These are phyloP conservation scores for Melastoma candidum DNA, from an alignment of 441 rosid genomes.

Conservation along the genomic window DNA sequence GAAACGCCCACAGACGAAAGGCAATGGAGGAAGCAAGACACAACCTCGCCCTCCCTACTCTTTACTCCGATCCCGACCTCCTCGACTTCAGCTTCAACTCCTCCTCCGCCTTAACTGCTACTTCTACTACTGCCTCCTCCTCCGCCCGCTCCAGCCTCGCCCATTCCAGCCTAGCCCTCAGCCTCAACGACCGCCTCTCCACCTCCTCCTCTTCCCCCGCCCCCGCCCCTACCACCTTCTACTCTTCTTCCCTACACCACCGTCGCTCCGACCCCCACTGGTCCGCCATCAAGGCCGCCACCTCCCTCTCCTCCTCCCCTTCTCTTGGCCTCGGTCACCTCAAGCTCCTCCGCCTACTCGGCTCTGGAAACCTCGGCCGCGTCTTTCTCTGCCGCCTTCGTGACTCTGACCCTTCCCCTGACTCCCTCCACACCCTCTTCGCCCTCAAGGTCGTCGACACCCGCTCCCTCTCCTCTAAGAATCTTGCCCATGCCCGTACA, in stretches of 20 bases:
- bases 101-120: slow-evolving; percentile 16
- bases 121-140: slow-evolving; percentile 34
- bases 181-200: slow-evolving; percentile 49
- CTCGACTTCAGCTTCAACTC: slow-evolving; percentile 42
- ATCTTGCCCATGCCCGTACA: slow-evolving; percentile 43
- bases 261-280: slow-evolving; percentile 45
- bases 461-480: slow-evolving; percentile 34
- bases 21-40: slow-evolving; percentile 12
- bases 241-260: slow-evolving; percentile 24
- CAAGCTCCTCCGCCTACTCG: slow-evolving; percentile 52
- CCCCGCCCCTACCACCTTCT: slow-evolving; percentile 7
- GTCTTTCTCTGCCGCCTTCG: slow-evolving; percentile 58
- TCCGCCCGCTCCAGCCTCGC: slow-evolving; percentile 54
- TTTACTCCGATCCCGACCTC: slow-evolving; percentile 30
- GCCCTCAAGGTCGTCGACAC: slow-evolving; percentile 55
- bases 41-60: too few species aligned
- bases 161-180: slow-evolving; percentile 14
- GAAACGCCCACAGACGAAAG: too few species aligned
- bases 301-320: slow-evolving; percentile 41
- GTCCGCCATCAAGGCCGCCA: slow-evolving; percentile 48
- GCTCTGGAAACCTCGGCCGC: slow-evolving; percentile 54
- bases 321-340: slow-evolving; percentile 47
- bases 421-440: slow-evolving; percentile 42
- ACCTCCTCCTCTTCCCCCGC: slow-evolving; percentile 17
- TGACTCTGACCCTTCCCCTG: slow-evolving; percentile 34